Evolutionary conservation across 2,329 filamentous ascomycete genomes (phyloP), one percentile per base, ranked within the genome.

Genomic region (Aspergillus japonicus): DNA sequence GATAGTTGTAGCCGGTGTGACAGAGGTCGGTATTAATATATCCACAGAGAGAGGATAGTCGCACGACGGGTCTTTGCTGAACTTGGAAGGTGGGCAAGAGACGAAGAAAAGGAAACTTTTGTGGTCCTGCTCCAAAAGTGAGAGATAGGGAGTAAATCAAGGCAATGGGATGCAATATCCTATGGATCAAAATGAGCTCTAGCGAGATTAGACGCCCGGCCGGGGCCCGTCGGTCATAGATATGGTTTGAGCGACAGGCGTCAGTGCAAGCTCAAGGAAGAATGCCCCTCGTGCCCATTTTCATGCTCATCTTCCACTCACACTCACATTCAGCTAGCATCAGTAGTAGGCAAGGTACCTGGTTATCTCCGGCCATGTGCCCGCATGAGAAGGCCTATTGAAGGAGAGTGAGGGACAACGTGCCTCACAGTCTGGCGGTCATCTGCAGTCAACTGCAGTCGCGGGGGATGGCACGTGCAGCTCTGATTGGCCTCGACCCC

Each of bases 381-480:
- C 5, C 29, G 39, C 5, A 16, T 10, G 47, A 53, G 52, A 56
- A 58, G 59, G 58, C 65, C 65, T 67, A 67, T 67, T 14, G 61
- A 60, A 60, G 54, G 19, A 59, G 50, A 47, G 57, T 66, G 62
- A 63, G 54, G 59, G 60, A 49, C 59, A 66, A 66, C 65, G 65
- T 67, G 65, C 62, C 48, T 58, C 47, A 42, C 29, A 51, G 56
- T 55, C 59, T 54, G 54, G 24, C 54, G 39, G 58, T 62, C 64
- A 63, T 54, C 58, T 57, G 55, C 61, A 57, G 50, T 51, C 54
- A 57, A 58, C 2, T 21, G 21, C 21, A 21, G 21, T 21, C 21
- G 21, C 21, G 21, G 63, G 61, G 64, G 60, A 60, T 62, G 64
- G 59, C 65, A 67, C 65, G 65, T 67, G 65, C 62, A 44, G 29